These are phyloP conservation scores for Colletotrichum camelliae DNA, from an alignment of 2,329 filamentous ascomycete genomes.

Conservation along the genomic window DNA sequence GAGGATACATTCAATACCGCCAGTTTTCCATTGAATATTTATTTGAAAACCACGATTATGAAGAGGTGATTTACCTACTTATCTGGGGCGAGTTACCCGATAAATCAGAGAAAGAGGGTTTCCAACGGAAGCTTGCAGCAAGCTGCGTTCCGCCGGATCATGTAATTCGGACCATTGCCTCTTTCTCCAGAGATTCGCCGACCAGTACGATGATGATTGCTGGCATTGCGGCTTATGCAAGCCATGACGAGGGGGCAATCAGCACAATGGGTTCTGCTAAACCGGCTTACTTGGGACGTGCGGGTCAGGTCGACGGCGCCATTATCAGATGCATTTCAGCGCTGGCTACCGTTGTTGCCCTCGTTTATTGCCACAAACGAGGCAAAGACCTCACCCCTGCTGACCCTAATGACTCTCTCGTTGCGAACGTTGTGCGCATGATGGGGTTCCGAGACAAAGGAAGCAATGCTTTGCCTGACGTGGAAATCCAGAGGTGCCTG, in stretches of 20 bases:
- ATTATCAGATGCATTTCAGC: not conserved
- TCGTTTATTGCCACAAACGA: conserved; percentile 40
- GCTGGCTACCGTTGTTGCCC: conserved; percentile 1
- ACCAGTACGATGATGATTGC: conserved; percentile 42
- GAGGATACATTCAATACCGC: conserved; percentile 37
- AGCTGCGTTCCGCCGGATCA: not conserved
- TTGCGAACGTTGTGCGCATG: conserved; percentile 46
- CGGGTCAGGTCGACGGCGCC: not conserved
- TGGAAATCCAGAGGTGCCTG: conserved; percentile 32
- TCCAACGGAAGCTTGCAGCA: not conserved
- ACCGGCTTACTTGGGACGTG: not conserved
- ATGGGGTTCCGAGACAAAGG: not conserved
- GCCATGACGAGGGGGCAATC: conserved; percentile 33
- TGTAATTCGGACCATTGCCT: conserved; percentile 4
- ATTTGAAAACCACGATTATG: conserved; percentile 24
- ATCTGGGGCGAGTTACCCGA: conserved; percentile 42
- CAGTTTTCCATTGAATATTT: conserved; percentile 32
- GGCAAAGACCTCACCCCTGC: conserved; percentile 38
- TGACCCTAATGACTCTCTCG: conserved; percentile 33
- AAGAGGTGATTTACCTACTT: conserved; percentile 37
- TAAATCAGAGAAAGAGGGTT: conserved; percentile 30
- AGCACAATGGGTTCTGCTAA: not conserved
- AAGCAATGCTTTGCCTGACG: conserved; percentile 26
- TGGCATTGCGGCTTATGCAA: conserved; percentile 38
- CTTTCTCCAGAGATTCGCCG: conserved; percentile 31